Evolutionary conservation across 441 rosid species (phyloP), one percentile per base, ranked within the genome.

Genomic region (Geranium incanum): DNA sequence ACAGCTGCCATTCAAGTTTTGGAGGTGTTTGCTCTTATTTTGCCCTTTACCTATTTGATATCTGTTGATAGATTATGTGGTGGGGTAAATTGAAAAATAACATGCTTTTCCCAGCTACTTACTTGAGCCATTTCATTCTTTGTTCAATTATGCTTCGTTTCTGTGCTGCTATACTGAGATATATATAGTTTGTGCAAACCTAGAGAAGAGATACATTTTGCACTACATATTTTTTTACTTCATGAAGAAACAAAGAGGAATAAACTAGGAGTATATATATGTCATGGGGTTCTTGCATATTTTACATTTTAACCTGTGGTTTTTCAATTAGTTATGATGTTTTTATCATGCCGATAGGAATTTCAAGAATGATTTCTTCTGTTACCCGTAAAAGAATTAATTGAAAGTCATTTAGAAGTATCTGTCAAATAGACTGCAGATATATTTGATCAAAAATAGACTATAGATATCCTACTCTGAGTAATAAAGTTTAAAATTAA

Each of bases 1-100:
- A 72, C 88, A 15, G 94, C 95, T 1, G 97, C 98, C 69, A 85
- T 94, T 79, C 84, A 85, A 81, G 93, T 90, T 19, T 76, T 94
- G 39, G 98, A 94, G 97, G 98, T 91, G 79, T 7, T 15, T 28
- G 16, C 19, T 43, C 28, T 60, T 43, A 1, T 19, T 39, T 21
- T 38, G 21, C 3, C 59, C 0, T 36, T 16, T 57, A 18, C 67
- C 7, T 15, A 19, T 65, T 0, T 13, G 71, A 28, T 68, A 36
- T 6, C 39, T 18, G 52, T 45, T 45, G 52, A 45, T 12, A 45
- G 52, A 45, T 45, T 45, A 9, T 45, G 52, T 45, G 50, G 12
- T 43, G 12, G 50, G 1, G 50, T 41, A 6, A 41, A 41, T 41
- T 6, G 48, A 5, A 5, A 6, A 41, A 41, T 41, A 41, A 41